These are phyloP conservation scores for Phialophora macrospora DNA, from an alignment of 2,329 filamentous ascomycete species.

Conservation along the genomic window DNA sequence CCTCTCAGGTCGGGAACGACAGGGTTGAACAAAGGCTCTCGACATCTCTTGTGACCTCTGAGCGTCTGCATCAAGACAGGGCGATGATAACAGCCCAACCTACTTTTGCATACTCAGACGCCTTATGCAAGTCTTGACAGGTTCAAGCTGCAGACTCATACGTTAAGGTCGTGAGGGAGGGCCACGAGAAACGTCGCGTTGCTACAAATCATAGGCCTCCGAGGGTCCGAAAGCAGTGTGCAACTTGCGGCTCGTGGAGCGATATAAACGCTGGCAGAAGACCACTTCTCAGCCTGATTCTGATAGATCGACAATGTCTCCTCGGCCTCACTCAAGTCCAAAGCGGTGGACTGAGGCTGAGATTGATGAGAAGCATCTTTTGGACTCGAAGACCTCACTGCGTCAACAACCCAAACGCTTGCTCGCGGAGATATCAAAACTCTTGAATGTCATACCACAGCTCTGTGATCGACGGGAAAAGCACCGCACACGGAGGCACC, in stretches of 20 bases:
- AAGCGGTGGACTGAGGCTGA: slow-evolving; percentile 1
- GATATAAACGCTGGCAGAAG: not conserved
- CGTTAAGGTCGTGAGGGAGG: not conserved
- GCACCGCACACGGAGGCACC: not conserved
- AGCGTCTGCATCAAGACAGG: not conserved
- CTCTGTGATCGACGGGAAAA: not conserved
- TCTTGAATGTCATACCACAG: not conserved
- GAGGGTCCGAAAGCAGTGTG: not conserved
- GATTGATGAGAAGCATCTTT: slow-evolving; percentile 6
- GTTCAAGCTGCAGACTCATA: not conserved
- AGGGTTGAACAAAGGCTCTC: not conserved
- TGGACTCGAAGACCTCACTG: not conserved
- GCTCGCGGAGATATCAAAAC: not conserved
- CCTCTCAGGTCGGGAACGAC: too few species aligned
- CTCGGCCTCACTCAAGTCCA: not conserved
- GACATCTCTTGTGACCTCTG: not conserved
- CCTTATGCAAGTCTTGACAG: not conserved
- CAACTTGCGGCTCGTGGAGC: not conserved
- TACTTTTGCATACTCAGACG: not conserved
- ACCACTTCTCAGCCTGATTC: slow-evolving; percentile 3
- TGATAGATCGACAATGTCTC: slow-evolving; percentile 10
- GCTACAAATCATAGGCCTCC: not conserved
- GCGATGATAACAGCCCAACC: not conserved
- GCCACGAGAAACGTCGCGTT: not conserved
- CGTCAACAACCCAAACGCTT: not conserved